Conservation (phyloP, 2,329 filamentous ascomycete genomes). For the Mollisiaceae sp. region DNA sequence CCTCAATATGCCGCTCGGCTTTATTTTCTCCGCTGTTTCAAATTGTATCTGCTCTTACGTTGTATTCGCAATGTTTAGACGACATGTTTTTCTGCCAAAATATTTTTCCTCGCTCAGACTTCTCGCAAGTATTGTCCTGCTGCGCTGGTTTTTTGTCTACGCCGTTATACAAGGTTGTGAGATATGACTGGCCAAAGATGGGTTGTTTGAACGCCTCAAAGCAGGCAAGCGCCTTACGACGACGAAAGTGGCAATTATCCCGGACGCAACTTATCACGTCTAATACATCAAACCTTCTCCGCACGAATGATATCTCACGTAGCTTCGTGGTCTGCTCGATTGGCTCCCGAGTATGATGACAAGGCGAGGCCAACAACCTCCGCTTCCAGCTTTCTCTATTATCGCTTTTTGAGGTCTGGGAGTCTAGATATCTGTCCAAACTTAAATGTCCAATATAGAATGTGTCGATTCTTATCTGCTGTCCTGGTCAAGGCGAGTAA, state of each 20-base stretch:
- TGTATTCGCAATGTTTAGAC: background rate
- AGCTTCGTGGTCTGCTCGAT: background rate
- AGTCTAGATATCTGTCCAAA: too few species aligned
- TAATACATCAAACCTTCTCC: background rate
- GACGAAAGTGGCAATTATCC: background rate
- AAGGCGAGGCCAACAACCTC: background rate
- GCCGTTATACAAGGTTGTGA: background rate
- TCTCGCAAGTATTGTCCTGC: background rate
- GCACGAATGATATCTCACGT: background rate
- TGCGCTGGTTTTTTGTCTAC: background rate
- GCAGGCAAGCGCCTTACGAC: background rate
- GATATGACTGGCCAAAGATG: background rate
- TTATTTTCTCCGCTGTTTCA: background rate
- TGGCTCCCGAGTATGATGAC: background rate
- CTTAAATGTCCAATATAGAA: too few species aligned
- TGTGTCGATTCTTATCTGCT: background rate
- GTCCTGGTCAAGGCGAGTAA: background rate
- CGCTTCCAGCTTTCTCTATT: background rate
- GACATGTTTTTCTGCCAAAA: too few species aligned
- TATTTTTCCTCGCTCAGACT: background rate
- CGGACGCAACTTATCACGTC: background rate
- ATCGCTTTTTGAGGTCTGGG: background rate
- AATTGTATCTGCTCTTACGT: background rate
- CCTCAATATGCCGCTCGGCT: background rate
- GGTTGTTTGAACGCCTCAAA: background rate